phyloP scores from a whole-genome alignment of 306 rosid genomes.

The Cucumis hystrix region DNA sequence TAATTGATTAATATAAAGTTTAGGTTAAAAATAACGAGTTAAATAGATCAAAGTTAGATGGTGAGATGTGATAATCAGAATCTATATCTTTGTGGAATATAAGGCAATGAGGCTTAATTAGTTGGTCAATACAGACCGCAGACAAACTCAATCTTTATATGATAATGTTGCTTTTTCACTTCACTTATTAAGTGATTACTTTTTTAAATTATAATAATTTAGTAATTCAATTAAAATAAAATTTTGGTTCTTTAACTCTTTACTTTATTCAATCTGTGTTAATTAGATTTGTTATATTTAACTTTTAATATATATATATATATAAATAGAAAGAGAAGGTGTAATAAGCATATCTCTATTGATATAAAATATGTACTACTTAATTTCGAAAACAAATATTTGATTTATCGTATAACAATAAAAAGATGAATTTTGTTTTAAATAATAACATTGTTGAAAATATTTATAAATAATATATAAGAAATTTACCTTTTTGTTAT shows the following conservation, averaged over 20 bases:
- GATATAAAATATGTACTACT: no score
- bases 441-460: no score
- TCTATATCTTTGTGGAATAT: neutral
- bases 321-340: no score
- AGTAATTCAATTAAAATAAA: neutral
- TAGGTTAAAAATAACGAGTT: neutral
- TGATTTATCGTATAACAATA: no score
- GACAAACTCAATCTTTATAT: neutral
- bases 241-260: neutral
- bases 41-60: neutral
- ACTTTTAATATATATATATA: no score
- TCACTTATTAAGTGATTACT: neutral
- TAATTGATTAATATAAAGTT: neutral
- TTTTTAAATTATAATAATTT: neutral
- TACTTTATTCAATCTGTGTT: no score
- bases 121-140: neutral
- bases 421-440: no score
- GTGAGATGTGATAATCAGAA: conserved; percentile 1
- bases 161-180: neutral
- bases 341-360: no score
- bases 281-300: no score
- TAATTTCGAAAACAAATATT: no score
- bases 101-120: neutral
- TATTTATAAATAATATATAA: no score
- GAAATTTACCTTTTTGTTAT: no score